Evolutionary conservation across 2,329 filamentous ascomycete genomes (phyloP), one percentile per base, ranked within the genome.

Genomic region (Thielaviopsis populi): DNA sequence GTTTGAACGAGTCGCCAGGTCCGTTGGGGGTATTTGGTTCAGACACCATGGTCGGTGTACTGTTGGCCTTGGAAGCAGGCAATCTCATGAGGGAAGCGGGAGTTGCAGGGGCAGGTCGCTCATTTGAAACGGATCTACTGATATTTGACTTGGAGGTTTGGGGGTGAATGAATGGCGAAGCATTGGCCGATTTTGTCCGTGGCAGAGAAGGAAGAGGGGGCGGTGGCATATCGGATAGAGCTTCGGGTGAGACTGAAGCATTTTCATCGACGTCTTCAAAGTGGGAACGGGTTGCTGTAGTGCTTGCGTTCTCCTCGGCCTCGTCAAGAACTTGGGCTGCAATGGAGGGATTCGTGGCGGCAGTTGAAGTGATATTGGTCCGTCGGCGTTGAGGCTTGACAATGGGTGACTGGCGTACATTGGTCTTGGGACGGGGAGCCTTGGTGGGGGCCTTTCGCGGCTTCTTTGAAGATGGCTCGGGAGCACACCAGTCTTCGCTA

Each of bases 31-130:
- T 56, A 48, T 42, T 30, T 15, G 53, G 27, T n/a, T 48, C 59
- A 46, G 61, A 46, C 10, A 53, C 42, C 15, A 42, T 50, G 7
- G 50, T 27, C 17, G 62, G 50, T 8, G 56, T 69, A 22, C 13
- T 42, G 30, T 33, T 56, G 62, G 76, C 73, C 69, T 77, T 77
- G 69, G 81, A 81, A 30, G 80, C 78, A 2, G 79, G 80, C 53
- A 92, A 78, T 69, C 84, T 87, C 88, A 96, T 96, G 65, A 96
- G 75, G 6, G 91, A 95, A 8, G 91, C 89, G 0, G 91, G 91
- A 0, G 91, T 95, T 1, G 89, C 91, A 11, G 89, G 88, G 62
- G 67, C 65, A 3, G 70, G 69, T 65, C 66, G 67, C 53, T 53
- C 43, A 24, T 62, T 59, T 46, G 46, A 42, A 15, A 48, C 17